Percentiles rank a stretch among this genome's conserved stretches.
Evolutionary conservation across 768 basidiomycete genomes (phyloP).

Genomic region (Phaffia australis): DNA sequence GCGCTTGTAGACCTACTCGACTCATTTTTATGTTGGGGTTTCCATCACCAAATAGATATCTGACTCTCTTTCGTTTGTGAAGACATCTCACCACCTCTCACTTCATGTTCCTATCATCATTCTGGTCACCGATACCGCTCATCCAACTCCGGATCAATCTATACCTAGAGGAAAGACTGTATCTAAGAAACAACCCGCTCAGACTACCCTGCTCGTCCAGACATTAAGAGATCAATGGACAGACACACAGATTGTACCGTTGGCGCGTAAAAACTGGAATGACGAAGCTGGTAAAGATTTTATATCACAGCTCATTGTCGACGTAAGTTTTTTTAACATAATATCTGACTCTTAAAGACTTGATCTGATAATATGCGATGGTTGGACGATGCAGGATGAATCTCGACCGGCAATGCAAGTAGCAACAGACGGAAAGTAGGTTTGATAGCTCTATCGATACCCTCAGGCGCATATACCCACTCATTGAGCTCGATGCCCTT

Average conservation of each 20-base stretch:
- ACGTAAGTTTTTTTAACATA: constrained; percentile 20
- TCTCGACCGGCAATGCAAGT: constrained; percentile 69
- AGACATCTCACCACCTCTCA: constrained; percentile 59
- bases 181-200: constrained; percentile 8
- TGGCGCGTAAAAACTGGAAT: constrained; percentile 75
- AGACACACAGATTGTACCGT: constrained; percentile 53
- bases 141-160: constrained; percentile 35
- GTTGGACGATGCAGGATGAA: constrained; percentile 52
- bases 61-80: constrained; percentile 79
- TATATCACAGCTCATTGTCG: constrained; percentile 10
- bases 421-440: constrained; percentile 65
- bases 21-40: constrained; percentile 10
- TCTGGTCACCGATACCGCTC: constrained; percentile 63
- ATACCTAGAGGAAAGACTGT: constrained; percentile 41
- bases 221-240: constrained; percentile 67
- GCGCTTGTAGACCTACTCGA: constrained; percentile 6
- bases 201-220: constrained; percentile 55
- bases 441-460: constrained; percentile 21
- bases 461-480: not conserved
- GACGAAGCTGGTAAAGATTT: constrained; percentile 54
- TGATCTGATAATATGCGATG: not conserved
- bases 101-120: constrained; percentile 53
- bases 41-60: constrained; percentile 47
- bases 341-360: too few relatives aligned
- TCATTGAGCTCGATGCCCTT: not conserved